phyloP scores from a whole-genome alignment of 306 rosid species.

The Cicer yamashitae region DNA sequence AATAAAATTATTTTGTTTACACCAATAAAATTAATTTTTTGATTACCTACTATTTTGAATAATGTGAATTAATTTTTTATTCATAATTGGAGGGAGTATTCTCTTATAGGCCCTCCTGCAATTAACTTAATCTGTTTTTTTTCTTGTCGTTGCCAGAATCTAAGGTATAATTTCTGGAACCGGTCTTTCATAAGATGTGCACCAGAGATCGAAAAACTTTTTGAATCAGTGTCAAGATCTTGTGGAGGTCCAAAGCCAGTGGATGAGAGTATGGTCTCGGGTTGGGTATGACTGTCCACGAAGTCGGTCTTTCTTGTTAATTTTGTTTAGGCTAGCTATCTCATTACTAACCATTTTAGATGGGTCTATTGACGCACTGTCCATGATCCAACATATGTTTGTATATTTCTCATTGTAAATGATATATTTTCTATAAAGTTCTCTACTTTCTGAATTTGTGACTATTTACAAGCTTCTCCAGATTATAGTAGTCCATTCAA shows the following conservation, averaged over 20 bases:
- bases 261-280: slow-evolving; percentile 86
- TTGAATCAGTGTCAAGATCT: slow-evolving; percentile 96
- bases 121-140: not conserved
- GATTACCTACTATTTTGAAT: too few species aligned
- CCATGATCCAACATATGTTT: not conserved
- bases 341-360: not conserved
- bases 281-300: slow-evolving; percentile 75
- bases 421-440: not conserved
- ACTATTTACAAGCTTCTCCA: not conserved
- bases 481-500: not conserved
- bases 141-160: slow-evolving; percentile 62
- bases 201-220: slow-evolving; percentile 93
- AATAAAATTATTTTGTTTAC: too few species aligned
- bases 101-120: not conserved
- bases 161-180: slow-evolving; percentile 93
- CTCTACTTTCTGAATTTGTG: not conserved
- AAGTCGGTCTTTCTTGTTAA: slow-evolving; percentile 5
- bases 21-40: too few species aligned
- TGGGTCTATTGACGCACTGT: not conserved
- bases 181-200: slow-evolving; percentile 92
- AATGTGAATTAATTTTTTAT: too few species aligned
- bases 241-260: slow-evolving; percentile 96
- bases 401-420: slow-evolving; percentile 27
- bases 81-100: not conserved
- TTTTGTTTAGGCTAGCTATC: slow-evolving; percentile 29